phyloP scores from a whole-genome alignment of 345 rosid genomes.

The Acer saccharum region DNA sequence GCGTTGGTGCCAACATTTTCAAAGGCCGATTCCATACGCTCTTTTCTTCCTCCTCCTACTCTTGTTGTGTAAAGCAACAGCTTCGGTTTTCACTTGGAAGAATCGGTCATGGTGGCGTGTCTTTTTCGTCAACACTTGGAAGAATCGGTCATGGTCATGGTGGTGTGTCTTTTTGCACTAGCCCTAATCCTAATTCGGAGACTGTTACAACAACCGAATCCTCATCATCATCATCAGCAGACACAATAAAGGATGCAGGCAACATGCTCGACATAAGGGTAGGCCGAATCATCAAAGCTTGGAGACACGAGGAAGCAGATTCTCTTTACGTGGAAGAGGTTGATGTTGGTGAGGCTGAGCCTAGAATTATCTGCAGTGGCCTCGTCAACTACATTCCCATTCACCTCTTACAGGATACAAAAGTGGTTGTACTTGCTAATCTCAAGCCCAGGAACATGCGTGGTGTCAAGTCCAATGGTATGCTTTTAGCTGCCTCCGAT shows the following conservation, averaged over 20 bases:
- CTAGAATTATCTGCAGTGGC: constrained; percentile 89
- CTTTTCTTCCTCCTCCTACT: not conserved
- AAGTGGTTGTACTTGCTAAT: constrained; percentile 86
- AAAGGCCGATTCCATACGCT: not conserved
- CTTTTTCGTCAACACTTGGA: not conserved
- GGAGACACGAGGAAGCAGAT: constrained; percentile 95
- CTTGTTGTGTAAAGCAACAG: not conserved
- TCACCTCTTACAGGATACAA: constrained; percentile 63
- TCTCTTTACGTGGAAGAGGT: constrained; percentile 93
- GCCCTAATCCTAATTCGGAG: not conserved
- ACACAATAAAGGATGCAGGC: constrained; percentile 50
- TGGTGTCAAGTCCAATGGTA: constrained; percentile 89
- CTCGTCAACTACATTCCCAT: constrained; percentile 79
- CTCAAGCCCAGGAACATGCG: constrained; percentile 93
- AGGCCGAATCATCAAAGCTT: constrained; percentile 77
- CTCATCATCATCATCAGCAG: not conserved
- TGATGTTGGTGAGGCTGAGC: constrained; percentile 78
- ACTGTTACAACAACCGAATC: not conserved
- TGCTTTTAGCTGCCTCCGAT: constrained; percentile 91
- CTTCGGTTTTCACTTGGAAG: not conserved
- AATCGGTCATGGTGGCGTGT: not conserved
- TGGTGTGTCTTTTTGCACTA: not conserved
- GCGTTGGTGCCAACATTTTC: constrained; percentile 8
- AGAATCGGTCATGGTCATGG: not conserved
- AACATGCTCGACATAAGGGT: constrained; percentile 83